Evolutionary conservation across 108 stramenopile species (phyloP).

Genomic region (Stephanodiscus minutulus): DNA sequence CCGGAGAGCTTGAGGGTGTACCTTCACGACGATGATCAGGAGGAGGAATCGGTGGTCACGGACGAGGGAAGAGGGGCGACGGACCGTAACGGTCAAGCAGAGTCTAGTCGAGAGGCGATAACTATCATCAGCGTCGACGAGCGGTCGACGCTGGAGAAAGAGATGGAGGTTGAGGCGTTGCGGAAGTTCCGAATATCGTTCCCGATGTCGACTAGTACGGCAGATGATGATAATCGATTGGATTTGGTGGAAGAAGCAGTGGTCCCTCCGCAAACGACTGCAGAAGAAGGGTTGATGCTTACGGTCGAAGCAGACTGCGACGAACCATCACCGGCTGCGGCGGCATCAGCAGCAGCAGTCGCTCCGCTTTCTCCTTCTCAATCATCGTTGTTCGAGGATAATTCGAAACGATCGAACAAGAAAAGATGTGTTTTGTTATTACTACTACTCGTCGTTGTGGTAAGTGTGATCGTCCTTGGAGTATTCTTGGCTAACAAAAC

Average conservation of each 20-base stretch:
- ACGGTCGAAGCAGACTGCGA: too few relatives aligned
- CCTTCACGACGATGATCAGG: neutral
- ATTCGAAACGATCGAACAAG: neutral
- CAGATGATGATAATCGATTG: neutral
- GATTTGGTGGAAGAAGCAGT: neutral
- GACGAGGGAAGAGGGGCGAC: neutral
- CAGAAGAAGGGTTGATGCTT: too few relatives aligned
- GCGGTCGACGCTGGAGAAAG: neutral
- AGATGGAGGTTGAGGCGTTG: neutral
- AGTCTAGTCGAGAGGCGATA: too few relatives aligned
- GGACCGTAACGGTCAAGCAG: too few relatives aligned
- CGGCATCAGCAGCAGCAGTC: neutral
- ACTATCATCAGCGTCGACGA: too few relatives aligned
- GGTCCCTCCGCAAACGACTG: neutral
- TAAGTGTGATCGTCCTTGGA: slow-evolving; percentile 1
- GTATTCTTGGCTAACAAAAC: slow-evolving; percentile 4
- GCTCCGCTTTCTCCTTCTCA: neutral
- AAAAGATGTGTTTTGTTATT: neutral
- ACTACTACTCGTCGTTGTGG: neutral
- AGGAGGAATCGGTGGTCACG: neutral
- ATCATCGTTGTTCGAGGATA: neutral
- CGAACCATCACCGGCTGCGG: too few relatives aligned
- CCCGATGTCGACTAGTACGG: neutral
- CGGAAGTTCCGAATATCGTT: neutral
- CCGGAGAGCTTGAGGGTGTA: neutral